A percentile compares a stretch with the other conserved stretches of the same genome.
These are phyloP conservation scores for Mortierella sp. DNA, from an alignment of 371 early-diverging fungal species.

Conservation along the genomic window DNA sequence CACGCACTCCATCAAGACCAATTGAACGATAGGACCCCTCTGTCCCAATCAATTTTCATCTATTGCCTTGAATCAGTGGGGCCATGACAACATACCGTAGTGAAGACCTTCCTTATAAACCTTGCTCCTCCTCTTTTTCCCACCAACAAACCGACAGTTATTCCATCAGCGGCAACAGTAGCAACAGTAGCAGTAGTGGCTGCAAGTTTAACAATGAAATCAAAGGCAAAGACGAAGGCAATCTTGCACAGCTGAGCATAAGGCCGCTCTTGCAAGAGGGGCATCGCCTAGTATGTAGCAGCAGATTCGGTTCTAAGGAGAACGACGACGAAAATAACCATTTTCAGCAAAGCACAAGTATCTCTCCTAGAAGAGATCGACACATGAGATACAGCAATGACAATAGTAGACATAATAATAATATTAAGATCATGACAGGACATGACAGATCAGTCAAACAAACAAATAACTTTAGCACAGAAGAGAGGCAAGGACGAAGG, in stretches of 20 bases:
- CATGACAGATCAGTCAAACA: background rate
- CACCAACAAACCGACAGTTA: background rate
- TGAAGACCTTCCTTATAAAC: constrained; percentile 2
- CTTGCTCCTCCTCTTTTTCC: background rate
- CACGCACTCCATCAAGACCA: background rate
- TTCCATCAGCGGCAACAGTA: background rate
- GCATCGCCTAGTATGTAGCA: constrained; percentile 5
- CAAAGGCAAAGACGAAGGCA: background rate
- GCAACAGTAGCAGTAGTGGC: background rate
- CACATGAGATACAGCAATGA: background rate
- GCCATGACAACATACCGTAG: background rate
- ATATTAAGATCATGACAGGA: background rate
- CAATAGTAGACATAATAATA: background rate
- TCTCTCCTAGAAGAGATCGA: background rate
- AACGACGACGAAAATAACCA: constrained; percentile 17
- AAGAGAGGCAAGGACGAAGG: background rate
- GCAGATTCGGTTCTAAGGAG: constrained; percentile 11
- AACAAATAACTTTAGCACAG: background rate
- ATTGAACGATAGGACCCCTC: background rate
- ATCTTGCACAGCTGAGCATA: background rate
- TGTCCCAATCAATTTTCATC: no score
- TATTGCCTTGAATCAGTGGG: no score
- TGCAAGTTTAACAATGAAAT: background rate
- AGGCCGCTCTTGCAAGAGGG: background rate
- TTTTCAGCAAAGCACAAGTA: background rate